Evolutionary conservation across 1,284 basidiomycete genomes (phyloP).

Genomic region (Cystobasidium pallidum): DNA sequence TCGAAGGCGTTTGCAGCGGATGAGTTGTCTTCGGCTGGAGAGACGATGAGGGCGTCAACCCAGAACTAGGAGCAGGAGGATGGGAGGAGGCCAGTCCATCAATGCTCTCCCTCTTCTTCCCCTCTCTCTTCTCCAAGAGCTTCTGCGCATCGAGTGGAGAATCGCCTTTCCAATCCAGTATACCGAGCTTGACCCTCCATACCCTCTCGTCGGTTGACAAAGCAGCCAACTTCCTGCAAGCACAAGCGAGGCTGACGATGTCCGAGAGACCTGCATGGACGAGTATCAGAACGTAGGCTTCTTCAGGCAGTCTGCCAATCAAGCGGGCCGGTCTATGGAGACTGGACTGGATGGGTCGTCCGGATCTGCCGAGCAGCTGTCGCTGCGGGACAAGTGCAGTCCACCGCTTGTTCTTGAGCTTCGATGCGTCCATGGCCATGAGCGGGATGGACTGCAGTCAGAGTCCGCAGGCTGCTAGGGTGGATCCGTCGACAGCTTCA

Average conservation of each 20-base stretch:
- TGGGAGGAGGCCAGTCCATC: background rate
- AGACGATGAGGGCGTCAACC: background rate
- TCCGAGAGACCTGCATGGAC: slow-evolving; percentile 74
- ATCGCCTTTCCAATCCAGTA: slow-evolving; percentile 45
- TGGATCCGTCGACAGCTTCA: no score
- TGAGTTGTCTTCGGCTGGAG: no score
- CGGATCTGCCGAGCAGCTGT: slow-evolving; percentile 6
- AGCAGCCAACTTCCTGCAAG: slow-evolving; percentile 66
- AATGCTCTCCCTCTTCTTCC: slow-evolving; percentile 10
- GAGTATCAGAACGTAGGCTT: slow-evolving; percentile 74
- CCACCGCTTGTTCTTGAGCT: slow-evolving; percentile 37
- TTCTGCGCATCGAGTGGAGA: slow-evolving; percentile 6
- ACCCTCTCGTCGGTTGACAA: slow-evolving; percentile 71
- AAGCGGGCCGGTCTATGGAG: background rate
- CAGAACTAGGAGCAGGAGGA: no score
- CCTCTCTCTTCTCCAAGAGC: slow-evolving; percentile 49
- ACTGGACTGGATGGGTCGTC: background rate
- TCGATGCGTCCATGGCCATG: slow-evolving; percentile 13
- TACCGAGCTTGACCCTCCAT: slow-evolving; percentile 64
- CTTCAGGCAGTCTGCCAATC: slow-evolving; percentile 77
- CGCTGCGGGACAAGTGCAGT: slow-evolving; percentile 38
- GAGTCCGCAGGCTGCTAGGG: no score
- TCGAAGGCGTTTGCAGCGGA: no score
- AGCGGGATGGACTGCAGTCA: no score
- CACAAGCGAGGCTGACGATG: slow-evolving; percentile 71